Conservation (phyloP, 1,284 basidiomycete species). For the Cutaneotrichosporon mucoides region DNA sequence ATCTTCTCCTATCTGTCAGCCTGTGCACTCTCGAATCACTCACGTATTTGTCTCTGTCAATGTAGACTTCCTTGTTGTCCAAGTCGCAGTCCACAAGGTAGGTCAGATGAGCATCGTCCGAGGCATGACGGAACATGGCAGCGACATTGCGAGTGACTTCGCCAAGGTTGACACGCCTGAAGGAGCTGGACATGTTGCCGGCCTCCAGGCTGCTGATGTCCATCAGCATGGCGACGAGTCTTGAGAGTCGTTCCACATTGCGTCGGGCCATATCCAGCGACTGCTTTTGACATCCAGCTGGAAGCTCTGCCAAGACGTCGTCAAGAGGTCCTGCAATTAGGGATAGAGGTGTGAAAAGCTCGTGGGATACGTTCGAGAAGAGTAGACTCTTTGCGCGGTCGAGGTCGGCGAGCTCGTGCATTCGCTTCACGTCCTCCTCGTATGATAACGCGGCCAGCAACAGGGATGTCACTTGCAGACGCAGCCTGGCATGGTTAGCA, state of each 20-base stretch:
- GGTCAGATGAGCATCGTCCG: conserved; percentile 35
- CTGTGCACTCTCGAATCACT: background rate
- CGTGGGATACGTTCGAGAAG: conserved; percentile 48
- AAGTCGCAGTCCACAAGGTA: conserved; percentile 47
- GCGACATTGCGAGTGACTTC: conserved; percentile 47
- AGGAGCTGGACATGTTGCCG: conserved; percentile 42
- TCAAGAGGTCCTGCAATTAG: conserved; percentile 46
- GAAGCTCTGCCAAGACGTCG: conserved; percentile 33
- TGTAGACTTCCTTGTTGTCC: conserved; percentile 34
- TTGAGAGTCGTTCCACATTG: conserved; percentile 41
- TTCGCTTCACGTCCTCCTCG: conserved; percentile 34
- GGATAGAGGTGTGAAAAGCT: conserved; percentile 48
- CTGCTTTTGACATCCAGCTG: conserved; percentile 35
- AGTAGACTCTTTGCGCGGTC: conserved; percentile 47
- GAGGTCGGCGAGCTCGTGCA: conserved; percentile 49
- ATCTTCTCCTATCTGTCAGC: conserved; percentile 45
- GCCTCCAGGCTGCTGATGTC: conserved; percentile 47
- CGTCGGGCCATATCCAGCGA: conserved; percentile 41
- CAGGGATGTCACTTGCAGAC: conserved; percentile 23
- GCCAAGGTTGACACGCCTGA: conserved; percentile 46
- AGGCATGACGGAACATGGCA: conserved; percentile 43
- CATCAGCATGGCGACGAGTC: conserved; percentile 46
- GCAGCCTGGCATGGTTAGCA: conserved; percentile 7
- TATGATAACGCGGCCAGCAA: conserved; percentile 24
- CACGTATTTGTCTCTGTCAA: conserved; percentile 49